Conservation (phyloP, 1,284 basidiomycete genomes). For the Mycosarcoma maydis region DNA sequence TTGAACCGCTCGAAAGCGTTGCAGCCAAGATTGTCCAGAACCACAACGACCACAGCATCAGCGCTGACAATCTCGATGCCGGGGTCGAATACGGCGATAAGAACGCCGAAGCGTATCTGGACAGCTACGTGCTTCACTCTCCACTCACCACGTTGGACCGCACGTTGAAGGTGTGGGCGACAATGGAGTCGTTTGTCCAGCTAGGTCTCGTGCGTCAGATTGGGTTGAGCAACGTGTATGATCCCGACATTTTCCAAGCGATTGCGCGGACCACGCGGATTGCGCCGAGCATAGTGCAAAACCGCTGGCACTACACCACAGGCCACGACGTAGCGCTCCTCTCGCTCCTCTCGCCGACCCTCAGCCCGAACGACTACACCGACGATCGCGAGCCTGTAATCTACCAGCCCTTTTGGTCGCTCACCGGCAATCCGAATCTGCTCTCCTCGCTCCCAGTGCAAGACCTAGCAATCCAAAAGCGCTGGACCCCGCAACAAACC, state of each 20-base stretch:
- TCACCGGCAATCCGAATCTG: conserved; percentile 60
- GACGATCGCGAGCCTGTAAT: conserved; percentile 19
- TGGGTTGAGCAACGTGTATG: conserved; percentile 61
- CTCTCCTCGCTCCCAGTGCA: conserved; percentile 42
- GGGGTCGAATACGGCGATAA: conserved; percentile 36
- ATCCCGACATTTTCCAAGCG: conserved; percentile 56
- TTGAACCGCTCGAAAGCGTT: conserved; percentile 23
- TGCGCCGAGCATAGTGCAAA: conserved; percentile 56
- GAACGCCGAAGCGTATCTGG: conserved; percentile 50
- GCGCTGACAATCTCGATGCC: conserved; percentile 15
- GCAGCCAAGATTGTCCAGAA: conserved; percentile 16
- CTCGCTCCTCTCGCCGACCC: conserved; percentile 47
- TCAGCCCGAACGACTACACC: conserved; percentile 57
- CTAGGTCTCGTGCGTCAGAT: conserved; percentile 56
- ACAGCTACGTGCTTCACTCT: conserved; percentile 61
- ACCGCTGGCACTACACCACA: conserved; percentile 62
- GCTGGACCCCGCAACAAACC: conserved; percentile 54
- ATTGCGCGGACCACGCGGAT: conserved; percentile 44
- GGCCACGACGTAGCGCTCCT: conserved; percentile 64
- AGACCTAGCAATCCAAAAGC: conserved; percentile 26
- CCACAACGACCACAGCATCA: not conserved
- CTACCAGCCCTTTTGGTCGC: conserved; percentile 65
- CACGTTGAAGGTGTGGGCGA: conserved; percentile 59
- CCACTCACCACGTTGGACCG: conserved; percentile 55
- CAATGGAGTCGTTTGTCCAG: conserved; percentile 57